Evolutionary conservation across 768 basidiomycete species (phyloP).

Genomic region (Boletus vinaceobasis): DNA sequence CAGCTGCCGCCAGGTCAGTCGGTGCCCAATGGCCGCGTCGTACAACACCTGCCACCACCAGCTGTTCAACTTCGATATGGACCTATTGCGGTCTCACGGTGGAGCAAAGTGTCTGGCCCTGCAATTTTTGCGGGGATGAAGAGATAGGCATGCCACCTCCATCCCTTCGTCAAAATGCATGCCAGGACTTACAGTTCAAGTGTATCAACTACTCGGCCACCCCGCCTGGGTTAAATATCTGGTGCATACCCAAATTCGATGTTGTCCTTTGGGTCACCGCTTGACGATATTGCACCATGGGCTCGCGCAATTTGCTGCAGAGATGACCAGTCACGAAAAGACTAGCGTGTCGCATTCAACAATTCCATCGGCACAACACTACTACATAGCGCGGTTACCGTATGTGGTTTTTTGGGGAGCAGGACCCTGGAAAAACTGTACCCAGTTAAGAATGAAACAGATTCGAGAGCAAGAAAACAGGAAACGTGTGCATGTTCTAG

Average conservation of each 20-base stretch:
- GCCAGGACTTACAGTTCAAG: constrained; percentile 4
- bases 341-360: constrained; percentile 12
- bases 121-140: constrained; percentile 59
- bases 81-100: constrained; percentile 57
- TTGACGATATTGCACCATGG: constrained; percentile 1
- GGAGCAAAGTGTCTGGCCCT: constrained; percentile 77
- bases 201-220: constrained; percentile 3
- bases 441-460: constrained; percentile 30
- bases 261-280: constrained; percentile 3
- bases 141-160: constrained; percentile 39
- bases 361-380: constrained; percentile 9
- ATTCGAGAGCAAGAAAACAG: constrained; percentile 35
- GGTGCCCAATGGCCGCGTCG: constrained; percentile 23
- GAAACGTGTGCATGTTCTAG: constrained; percentile 60
- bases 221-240: neutral
- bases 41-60: constrained; percentile 17
- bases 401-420: constrained; percentile 17
- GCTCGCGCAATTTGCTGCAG: neutral
- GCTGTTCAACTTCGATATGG: constrained; percentile 47
- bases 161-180: constrained; percentile 2
- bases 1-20: constrained; percentile 21
- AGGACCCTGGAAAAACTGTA: constrained; percentile 29
- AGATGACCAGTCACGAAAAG: constrained; percentile 2
- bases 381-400: constrained; percentile 9
- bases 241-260: constrained; percentile 5